Evolutionary conservation across 1,139 yeast genomes (phyloP).

Genomic region (Zygosaccharomyces sapae): DNA sequence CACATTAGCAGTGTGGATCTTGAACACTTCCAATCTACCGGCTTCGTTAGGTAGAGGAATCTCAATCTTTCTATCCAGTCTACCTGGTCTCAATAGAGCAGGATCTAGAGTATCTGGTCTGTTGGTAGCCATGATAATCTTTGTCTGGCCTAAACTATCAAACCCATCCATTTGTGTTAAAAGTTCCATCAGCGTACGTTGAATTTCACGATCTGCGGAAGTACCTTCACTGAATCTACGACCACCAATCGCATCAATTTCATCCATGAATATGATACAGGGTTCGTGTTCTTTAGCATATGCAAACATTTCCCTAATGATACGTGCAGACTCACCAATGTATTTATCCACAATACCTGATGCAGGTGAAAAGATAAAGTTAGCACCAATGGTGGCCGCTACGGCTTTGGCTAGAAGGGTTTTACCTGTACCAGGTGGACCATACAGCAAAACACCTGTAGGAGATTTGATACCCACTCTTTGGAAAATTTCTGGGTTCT

Average conservation of each 20-base stretch:
- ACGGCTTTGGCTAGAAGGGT: constrained; percentile 95
- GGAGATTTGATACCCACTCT: constrained; percentile 98
- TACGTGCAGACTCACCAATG: constrained; percentile 96
- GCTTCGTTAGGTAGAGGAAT: constrained; percentile 95
- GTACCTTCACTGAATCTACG: constrained; percentile 98
- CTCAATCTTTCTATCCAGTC: constrained; percentile 95
- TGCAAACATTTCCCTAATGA: constrained; percentile 97
- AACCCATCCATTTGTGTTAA: constrained; percentile 99
- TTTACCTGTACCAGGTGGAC: constrained; percentile 99
- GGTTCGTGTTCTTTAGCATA: constrained; percentile 99
- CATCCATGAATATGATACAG: constrained; percentile 98
- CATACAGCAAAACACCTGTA: constrained; percentile 92
- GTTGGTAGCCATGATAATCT: constrained; percentile 98
- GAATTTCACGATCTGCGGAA: constrained; percentile 97
- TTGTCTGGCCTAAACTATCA: constrained; percentile 94
- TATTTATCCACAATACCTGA: constrained; percentile 97
- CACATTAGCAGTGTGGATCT: constrained; percentile 85
- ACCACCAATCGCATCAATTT: constrained; percentile 98
- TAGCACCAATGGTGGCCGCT: constrained; percentile 98
- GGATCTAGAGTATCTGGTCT: constrained; percentile 99
- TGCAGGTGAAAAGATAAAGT: constrained; percentile 95
- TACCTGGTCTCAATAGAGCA: constrained; percentile 97
- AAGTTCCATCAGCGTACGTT: constrained; percentile 96
- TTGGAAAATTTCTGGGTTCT: constrained; percentile 91
- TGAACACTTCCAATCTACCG: constrained; percentile 90